phyloP scores from a whole-genome alignment of 2,329 filamentous ascomycete species.

The Helminthosporium solani region DNA sequence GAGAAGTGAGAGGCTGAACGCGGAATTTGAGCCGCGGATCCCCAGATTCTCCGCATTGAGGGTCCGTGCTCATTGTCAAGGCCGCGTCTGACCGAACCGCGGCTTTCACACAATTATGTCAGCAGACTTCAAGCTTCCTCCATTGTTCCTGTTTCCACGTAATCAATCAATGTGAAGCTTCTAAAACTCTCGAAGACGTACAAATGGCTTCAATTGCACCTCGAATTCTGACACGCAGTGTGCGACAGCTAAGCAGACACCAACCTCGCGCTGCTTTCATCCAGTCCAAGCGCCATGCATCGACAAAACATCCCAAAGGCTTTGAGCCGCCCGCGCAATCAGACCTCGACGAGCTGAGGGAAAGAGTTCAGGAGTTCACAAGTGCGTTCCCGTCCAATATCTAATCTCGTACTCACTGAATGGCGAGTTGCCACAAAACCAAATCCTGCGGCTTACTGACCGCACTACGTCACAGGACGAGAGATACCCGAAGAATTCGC shows the following conservation, averaged over 20 bases:
- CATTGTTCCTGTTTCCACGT: not conserved
- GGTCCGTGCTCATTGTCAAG: slow-evolving; percentile 14
- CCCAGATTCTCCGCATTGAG: slow-evolving; percentile 1
- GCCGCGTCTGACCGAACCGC: slow-evolving; percentile 26
- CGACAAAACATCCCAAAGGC: slow-evolving; percentile 67
- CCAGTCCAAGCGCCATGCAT: slow-evolving; percentile 49
- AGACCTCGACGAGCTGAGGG: slow-evolving; percentile 78
- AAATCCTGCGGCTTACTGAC: too few species aligned
- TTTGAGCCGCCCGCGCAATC: slow-evolving; percentile 68
- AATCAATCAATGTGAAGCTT: too few species aligned
- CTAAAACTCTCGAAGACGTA: slow-evolving; percentile 11
- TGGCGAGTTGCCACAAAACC: too few species aligned
- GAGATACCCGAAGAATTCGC: slow-evolving; percentile 86
- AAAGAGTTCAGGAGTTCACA: slow-evolving; percentile 84
- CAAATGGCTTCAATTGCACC: slow-evolving; percentile 37
- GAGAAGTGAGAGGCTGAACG: not conserved
- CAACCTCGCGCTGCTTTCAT: slow-evolving; percentile 18
- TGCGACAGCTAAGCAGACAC: slow-evolving; percentile 36
- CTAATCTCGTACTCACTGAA: too few species aligned
- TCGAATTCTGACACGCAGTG: slow-evolving; percentile 41
- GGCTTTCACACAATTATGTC: slow-evolving; percentile 1
- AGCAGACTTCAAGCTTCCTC: not conserved
- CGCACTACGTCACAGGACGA: slow-evolving; percentile 54
- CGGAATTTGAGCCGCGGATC: slow-evolving; percentile 5
- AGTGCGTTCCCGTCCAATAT: too few species aligned